Conservation (phyloP, 306 rosid genomes). For the Gastrolobium bilobum region DNA sequence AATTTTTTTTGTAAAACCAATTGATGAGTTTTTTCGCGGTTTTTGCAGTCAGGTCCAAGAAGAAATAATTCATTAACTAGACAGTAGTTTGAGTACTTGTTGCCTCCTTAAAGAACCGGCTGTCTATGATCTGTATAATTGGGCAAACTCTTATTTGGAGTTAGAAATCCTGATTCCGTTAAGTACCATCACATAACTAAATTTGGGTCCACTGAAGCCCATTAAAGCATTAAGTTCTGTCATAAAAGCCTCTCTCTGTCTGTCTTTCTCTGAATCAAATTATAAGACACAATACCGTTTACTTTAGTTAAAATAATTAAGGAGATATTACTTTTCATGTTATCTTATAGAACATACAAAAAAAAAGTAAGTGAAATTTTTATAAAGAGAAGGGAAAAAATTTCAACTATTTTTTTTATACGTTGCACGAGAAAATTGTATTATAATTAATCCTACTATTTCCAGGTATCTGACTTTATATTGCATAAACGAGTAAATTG, state of each 20-base stretch:
- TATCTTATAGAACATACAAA: too few species aligned
- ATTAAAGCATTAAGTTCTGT: slow-evolving; percentile 30
- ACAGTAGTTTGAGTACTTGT: slow-evolving; percentile 9
- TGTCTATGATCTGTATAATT: slow-evolving; percentile 24
- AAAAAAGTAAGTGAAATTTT: too few species aligned
- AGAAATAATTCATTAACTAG: slow-evolving; percentile 24
- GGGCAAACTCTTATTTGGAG: slow-evolving; percentile 38
- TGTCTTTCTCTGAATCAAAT: slow-evolving; percentile 8
- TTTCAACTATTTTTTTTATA: too few species aligned
- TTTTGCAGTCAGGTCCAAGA: neutral
- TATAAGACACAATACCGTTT: neutral
- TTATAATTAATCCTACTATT: neutral
- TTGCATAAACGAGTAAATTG: neutral
- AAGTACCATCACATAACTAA: slow-evolving; percentile 31
- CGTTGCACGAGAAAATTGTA: too few species aligned
- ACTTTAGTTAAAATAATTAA: neutral
- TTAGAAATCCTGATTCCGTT: slow-evolving; percentile 32
- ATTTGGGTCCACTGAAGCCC: slow-evolving; percentile 45
- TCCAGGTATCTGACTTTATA: neutral
- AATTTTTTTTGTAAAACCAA: too few species aligned
- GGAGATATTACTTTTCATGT: too few species aligned
- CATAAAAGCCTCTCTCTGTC: neutral
- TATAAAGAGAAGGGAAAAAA: too few species aligned
- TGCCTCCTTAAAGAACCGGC: slow-evolving; percentile 40
- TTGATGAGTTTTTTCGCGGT: neutral